phyloP scores from a whole-genome alignment of 306 rosid species.

The Ormosia emarginata region DNA sequence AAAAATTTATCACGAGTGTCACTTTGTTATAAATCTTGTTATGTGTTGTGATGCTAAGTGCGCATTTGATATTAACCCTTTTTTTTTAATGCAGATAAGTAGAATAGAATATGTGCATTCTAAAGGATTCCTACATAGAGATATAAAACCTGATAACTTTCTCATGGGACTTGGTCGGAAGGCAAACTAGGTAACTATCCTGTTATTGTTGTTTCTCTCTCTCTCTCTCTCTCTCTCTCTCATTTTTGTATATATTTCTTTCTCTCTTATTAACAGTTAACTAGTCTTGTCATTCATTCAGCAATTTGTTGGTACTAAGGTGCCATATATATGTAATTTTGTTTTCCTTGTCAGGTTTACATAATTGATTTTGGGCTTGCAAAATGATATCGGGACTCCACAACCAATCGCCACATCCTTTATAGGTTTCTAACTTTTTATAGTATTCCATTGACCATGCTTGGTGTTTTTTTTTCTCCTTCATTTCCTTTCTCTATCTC shows the following conservation, averaged over 20 bases:
- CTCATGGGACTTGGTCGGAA: conserved; percentile 99
- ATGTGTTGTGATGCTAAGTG: neutral
- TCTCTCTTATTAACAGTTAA: neutral
- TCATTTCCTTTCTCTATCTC: neutral
- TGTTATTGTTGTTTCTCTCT: neutral
- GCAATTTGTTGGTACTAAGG: neutral
- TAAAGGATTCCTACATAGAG: conserved; percentile 93
- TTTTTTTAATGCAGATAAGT: conserved; percentile 46
- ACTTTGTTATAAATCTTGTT: neutral
- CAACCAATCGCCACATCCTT: conserved; percentile 87
- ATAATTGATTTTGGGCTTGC: conserved; percentile 94
- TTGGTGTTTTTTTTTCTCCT: neutral
- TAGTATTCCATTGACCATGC: neutral
- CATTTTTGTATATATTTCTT: too few species aligned
- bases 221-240: too few species aligned
- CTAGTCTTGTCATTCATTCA: neutral
- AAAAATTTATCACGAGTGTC: neutral
- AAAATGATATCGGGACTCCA: conserved; percentile 78
- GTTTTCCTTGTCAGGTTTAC: conserved; percentile 57
- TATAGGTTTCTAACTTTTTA: conserved; percentile 50
- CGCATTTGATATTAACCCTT: neutral
- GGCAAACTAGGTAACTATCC: conserved; percentile 78
- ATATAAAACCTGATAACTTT: conserved; percentile 94
- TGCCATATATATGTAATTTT: neutral
- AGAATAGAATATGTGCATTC: conserved; percentile 93